These are phyloP conservation scores for Aspergillus costaricaensis DNA, from an alignment of 2,329 filamentous ascomycete species.

Conservation along the genomic window DNA sequence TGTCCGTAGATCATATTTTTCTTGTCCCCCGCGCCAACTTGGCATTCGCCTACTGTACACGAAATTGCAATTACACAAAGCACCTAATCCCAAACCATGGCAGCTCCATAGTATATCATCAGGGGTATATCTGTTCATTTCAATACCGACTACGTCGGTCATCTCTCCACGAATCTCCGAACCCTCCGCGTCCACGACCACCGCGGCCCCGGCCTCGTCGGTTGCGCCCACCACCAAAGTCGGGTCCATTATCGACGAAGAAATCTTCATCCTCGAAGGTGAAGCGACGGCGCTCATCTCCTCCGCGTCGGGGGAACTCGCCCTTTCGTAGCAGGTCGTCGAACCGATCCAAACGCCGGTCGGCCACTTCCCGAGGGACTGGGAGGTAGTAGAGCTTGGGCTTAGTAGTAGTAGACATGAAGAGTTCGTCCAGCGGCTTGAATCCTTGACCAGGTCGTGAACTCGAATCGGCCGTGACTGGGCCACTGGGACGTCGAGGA, in stretches of 20 bases:
- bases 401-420: constrained; percentile 61
- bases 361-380: constrained; percentile 65
- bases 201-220: constrained; percentile 40
- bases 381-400: constrained; percentile 68
- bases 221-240: constrained; percentile 38
- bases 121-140: background rate
- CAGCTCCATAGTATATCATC: background rate
- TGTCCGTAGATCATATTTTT: background rate
- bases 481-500: constrained; percentile 30
- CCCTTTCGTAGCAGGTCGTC: constrained; percentile 46
- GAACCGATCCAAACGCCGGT: constrained; percentile 64
- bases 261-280: constrained; percentile 68
- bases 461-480: constrained; percentile 18
- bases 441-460: constrained; percentile 47
- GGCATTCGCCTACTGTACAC: background rate
- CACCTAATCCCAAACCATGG: background rate
- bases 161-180: constrained; percentile 25
- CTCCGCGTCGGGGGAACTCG: constrained; percentile 38
- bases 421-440: constrained; percentile 61
- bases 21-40: background rate
- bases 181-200: constrained; percentile 30
- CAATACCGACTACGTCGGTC: constrained; percentile 15
- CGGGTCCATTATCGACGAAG: constrained; percentile 72
- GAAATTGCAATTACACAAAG: background rate
- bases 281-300: constrained; percentile 67